Evolutionary conservation across 192 early-diverging fungal genomes (phyloP).

Genomic region (Dispira simplex): DNA sequence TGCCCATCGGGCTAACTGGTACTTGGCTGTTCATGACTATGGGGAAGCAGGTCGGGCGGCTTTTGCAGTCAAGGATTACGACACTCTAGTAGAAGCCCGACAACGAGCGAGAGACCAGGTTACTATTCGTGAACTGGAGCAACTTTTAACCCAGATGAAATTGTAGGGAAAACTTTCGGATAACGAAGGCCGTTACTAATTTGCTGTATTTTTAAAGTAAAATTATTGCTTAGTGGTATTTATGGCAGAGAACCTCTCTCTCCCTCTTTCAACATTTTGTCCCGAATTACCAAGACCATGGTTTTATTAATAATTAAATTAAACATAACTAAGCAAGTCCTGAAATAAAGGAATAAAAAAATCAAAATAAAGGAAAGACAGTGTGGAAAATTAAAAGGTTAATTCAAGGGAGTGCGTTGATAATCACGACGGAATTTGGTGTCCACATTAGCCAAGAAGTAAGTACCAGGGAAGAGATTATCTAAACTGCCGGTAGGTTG

Average conservation of each 20-base stretch:
- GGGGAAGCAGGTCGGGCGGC: conserved; percentile 60
- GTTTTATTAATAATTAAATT: no score
- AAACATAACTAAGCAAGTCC: no score
- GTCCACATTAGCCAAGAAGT: conserved; percentile 81
- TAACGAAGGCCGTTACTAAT: no score
- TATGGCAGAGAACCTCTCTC: no score
- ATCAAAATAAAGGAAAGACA: background rate
- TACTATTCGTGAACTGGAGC: conserved; percentile 3
- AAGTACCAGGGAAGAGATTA: conserved; percentile 61
- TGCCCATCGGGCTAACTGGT: conserved; percentile 36
- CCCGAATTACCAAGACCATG: no score
- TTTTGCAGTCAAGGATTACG: conserved; percentile 39
- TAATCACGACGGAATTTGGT: conserved; percentile 86
- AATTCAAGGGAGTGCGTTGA: conserved; percentile 29
- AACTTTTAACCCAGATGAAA: conserved; percentile 8
- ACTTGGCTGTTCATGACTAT: conserved; percentile 53
- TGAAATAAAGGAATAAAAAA: background rate
- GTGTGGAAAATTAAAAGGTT: background rate
- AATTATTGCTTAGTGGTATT: no score
- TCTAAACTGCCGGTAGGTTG: conserved; percentile 51
- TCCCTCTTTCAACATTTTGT: no score
- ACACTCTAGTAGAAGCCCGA: conserved; percentile 23
- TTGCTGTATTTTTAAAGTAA: no score
- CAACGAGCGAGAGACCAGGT: conserved; percentile 1
- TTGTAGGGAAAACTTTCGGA: background rate